Base-by-base conservation (phyloP, 1,139 yeast genomes). In the Kodamaea alishanica region DNA sequence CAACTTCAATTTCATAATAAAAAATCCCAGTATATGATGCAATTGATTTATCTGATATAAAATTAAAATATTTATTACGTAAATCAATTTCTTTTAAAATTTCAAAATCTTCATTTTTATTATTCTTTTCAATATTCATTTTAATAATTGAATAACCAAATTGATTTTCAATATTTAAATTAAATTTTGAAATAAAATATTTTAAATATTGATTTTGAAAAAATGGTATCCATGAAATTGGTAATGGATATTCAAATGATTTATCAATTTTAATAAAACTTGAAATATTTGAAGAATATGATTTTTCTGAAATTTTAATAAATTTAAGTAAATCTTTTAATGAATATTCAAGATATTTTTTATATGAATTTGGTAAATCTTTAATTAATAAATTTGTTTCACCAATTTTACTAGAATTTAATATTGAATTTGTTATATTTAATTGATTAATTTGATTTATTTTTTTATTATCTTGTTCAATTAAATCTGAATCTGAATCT, bases 201-300 rank as follows among this genome's bases (percentile, higher is more conserved):
- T 46, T 46, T 30, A 61, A 49, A 39, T 57, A 50, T 22, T 52
- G 49, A 22, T 48, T 54, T 2, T 65, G 58, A 6, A 65, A 55
- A 12, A 71, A 48, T 1, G 75, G 72, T 1, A 60, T 50, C 77
- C 77, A 71, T 6, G 66, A 56, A 32, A 64, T 50, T 0, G 77
- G 77, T 20, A 71, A 55, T 0, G 65, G 58, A 40, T 67, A 65
- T 15, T 60, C 52, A 33, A 65, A 67, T 31, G 47, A 48, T 4
- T 47, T 41, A 11, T 57, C 61, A 15, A 61, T 49, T 34, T 51
- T 50, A 11, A 65, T 39, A 39, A 60, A 60, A 34, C 70, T 60
- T 3, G 64, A 56, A 1, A 61, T 56, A 22, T 50, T 47, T 8
- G 35, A 27, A 5, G 34, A 15, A 20, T 28, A 22, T 3, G 37